These are phyloP conservation scores for Verbena officinalis DNA, from an alignment of 257 asterid genomes.

Conservation along the genomic window DNA sequence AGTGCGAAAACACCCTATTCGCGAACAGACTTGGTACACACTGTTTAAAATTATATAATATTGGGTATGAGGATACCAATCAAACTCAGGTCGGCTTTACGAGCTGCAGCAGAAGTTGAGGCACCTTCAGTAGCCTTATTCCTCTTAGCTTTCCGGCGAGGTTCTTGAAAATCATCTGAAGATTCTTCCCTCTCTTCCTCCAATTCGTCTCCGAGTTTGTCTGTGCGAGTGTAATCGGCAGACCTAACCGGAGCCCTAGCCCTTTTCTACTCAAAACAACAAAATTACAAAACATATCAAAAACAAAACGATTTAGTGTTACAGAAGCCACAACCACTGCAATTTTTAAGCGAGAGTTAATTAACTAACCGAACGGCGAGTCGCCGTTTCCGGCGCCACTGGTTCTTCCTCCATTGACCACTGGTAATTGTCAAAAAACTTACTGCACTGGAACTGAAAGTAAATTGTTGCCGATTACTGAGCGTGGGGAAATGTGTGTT, in stretches of 20 bases:
- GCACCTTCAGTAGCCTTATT: conserved; percentile 58
- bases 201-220: conserved; percentile 40
- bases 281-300: conserved; percentile 12
- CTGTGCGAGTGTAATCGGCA: conserved; percentile 48
- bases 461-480: conserved; percentile 3
- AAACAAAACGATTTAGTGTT: conserved; percentile 31
- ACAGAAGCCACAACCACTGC: not conserved
- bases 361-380: conserved; percentile 77
- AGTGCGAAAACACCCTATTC: conserved; percentile 13
- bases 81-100: conserved; percentile 47
- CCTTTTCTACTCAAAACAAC: conserved; percentile 68
- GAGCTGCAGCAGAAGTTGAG: conserved; percentile 60
- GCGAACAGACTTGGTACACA: not conserved
- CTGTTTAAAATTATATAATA: conserved; percentile 1
- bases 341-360: not conserved
- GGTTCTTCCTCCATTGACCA: conserved; percentile 67
- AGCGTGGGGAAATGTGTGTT: not conserved
- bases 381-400: conserved; percentile 46
- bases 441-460: not conserved
- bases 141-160: conserved; percentile 63
- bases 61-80: conserved; percentile 52
- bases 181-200: conserved; percentile 84
- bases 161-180: conserved; percentile 75
- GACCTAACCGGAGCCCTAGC: conserved; percentile 63
- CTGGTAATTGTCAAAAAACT: not conserved